phyloP scores from a whole-genome alignment of 2,329 filamentous ascomycete species.

The Plenodomus lindquistii region DNA sequence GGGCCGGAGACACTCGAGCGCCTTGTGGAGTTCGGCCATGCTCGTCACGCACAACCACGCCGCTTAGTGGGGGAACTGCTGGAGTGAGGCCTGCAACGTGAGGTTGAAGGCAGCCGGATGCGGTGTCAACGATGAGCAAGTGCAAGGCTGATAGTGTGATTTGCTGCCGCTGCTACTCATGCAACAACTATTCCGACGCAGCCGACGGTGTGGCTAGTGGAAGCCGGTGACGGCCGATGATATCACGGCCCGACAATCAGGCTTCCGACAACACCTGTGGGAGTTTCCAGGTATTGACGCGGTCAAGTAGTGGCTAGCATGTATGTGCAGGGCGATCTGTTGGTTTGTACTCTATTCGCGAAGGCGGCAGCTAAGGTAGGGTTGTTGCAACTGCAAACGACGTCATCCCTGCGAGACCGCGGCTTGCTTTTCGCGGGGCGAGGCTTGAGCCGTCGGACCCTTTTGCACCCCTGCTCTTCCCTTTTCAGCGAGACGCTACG shows the following conservation, averaged over 20 bases:
- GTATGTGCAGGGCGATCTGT: background rate
- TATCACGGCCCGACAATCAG: constrained; percentile 9
- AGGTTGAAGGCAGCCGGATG: background rate
- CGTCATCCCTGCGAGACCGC: constrained; percentile 16
- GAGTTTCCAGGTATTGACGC: too few species aligned
- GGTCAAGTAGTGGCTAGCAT: background rate
- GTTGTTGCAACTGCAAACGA: constrained; percentile 10
- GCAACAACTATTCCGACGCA: background rate
- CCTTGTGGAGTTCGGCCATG: constrained; percentile 50
- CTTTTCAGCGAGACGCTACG: background rate
- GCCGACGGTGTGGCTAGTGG: constrained; percentile 10
- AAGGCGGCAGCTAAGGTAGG: background rate
- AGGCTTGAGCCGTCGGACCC: constrained; percentile 13
- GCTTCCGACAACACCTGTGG: background rate
- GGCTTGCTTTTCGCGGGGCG: constrained; percentile 12
- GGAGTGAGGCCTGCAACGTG: background rate
- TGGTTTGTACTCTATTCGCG: background rate
- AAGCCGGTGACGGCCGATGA: constrained; percentile 18
- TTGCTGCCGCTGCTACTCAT: background rate
- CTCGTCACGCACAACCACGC: background rate
- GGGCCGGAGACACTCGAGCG: constrained; percentile 50
- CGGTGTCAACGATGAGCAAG: background rate
- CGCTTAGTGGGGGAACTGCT: background rate
- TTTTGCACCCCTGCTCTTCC: constrained; percentile 1
- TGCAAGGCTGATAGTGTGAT: background rate